Evolutionary conservation across 2,329 filamentous ascomycete species (phyloP), one percentile per base, ranked within the genome.

Genomic region (Scedosporium minutisporum): DNA sequence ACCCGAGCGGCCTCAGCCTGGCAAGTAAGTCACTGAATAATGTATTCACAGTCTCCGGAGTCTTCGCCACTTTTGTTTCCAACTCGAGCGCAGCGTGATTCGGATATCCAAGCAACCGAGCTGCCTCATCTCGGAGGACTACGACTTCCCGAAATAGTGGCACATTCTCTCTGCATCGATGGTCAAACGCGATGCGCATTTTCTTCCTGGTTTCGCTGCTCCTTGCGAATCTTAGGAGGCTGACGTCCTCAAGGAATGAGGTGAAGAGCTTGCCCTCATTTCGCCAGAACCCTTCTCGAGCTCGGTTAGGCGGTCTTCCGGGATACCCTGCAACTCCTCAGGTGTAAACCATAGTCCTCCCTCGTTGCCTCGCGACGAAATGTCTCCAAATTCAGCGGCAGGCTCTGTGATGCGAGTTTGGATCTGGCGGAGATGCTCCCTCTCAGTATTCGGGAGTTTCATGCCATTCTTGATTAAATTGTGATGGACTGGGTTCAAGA

Each of bases 61-160:
- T 53, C 23, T 65, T 62, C 18, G 59, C 51, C 62, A 63, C 33
- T 18, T 57, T 44, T n/a, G 41, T 14, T 9, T 58, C 21, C 21
- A 63, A n/a, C 5, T 44, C 51, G 33, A 60, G 58, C 21, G 61
- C 38, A 14, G 58, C 48, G 41, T 58, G 63, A n/a, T 57, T 58
- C 14, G 60, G 46, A 53, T 61, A 64, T 4, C 63, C 61, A 16
- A 62, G 53, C 14, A 63, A 27, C 14, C 61, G 58, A 1, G 64
- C 63, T 21, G 42, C 58, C 48, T 65, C 61, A 41, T 65, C 64
- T n/a, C 59, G 53, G 7, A 65, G 58, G 5, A 65, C 38, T 25
- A 62, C 53, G 2, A 57, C 55, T 42, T 65, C 63, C 14, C 46
- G 41, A 33, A 65, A 63, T 5, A 63, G 18, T 9, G 16, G 14